Percentiles rank a stretch among this genome's conserved stretches.
phyloP scores from a whole-genome alignment of 768 basidiomycete species.

The Botryobasidium botryosum region DNA sequence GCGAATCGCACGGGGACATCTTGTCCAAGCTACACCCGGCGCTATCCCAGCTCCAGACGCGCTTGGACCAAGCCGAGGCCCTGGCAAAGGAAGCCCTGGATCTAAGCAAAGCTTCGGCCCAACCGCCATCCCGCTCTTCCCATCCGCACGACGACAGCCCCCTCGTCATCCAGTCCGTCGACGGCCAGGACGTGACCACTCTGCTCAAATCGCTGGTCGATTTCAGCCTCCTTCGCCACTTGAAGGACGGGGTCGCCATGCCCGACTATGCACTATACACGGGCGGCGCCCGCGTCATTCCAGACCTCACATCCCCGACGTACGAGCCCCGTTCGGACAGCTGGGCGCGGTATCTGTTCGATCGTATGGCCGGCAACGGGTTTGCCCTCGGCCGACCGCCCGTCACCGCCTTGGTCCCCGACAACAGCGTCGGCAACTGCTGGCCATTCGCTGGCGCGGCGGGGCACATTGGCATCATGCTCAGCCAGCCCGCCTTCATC shows the following conservation, averaged over 20 bases:
- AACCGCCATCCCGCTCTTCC: constrained; percentile 2
- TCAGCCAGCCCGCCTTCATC: constrained; percentile 44
- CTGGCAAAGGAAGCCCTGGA: not conserved
- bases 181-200: constrained; percentile 55
- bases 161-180: constrained; percentile 26
- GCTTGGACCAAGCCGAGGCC: not conserved
- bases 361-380: constrained; percentile 37
- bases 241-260: constrained; percentile 63
- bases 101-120: not conserved
- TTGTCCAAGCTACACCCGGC: too few species aligned
- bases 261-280: constrained; percentile 78
- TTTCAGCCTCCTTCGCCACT: constrained; percentile 42
- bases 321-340: constrained; percentile 37
- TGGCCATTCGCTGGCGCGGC: constrained; percentile 76
- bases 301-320: constrained; percentile 67
- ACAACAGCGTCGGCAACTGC: constrained; percentile 67
- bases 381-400: constrained; percentile 62
- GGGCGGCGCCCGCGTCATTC: constrained; percentile 64
- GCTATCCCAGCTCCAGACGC: constrained; percentile 26
- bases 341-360: constrained; percentile 31
- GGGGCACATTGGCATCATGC: constrained; percentile 70
- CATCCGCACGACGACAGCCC: constrained; percentile 3
- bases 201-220: constrained; percentile 66
- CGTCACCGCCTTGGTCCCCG: constrained; percentile 74
- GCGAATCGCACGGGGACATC: too few species aligned